A percentile compares a stretch with the other conserved stretches of the same genome.
phyloP scores from a whole-genome alignment of 345 rosid genomes.

The Draba incana region DNA sequence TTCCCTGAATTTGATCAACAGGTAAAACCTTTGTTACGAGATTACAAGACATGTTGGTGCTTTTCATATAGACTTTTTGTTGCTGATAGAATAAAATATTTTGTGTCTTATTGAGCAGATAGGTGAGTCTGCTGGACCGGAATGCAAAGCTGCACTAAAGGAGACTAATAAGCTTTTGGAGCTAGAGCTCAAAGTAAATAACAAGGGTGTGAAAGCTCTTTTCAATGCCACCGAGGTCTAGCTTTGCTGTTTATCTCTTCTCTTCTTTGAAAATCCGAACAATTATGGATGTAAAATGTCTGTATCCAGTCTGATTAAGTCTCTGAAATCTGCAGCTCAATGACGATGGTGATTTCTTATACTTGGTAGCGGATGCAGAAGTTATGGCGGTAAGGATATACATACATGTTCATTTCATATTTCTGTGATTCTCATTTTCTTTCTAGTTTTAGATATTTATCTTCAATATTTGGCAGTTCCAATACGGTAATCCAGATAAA shows the following conservation, averaged over 20 bases:
- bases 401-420: background rate
- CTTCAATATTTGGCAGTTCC: slow-evolving; percentile 59
- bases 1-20: slow-evolving; percentile 82
- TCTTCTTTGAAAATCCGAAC: background rate
- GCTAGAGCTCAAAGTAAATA: slow-evolving; percentile 59
- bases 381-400: slow-evolving; percentile 60
- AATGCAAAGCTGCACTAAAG: slow-evolving; percentile 83
- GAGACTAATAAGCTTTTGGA: slow-evolving; percentile 76
- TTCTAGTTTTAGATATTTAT: slow-evolving; percentile 22
- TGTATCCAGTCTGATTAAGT: background rate
- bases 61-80: background rate
- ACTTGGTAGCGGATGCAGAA: slow-evolving; percentile 88
- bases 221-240: slow-evolving; percentile 82
- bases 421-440: slow-evolving; percentile 24
- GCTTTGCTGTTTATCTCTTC: slow-evolving; percentile 29
- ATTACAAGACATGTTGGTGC: background rate
- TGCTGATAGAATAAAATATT: slow-evolving; percentile 3
- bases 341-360: slow-evolving; percentile 86
- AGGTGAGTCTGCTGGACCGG: slow-evolving; percentile 86
- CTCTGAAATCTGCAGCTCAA: slow-evolving; percentile 62
- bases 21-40: slow-evolving; percentile 43
- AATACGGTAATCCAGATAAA: slow-evolving; percentile 88
- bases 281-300: background rate
- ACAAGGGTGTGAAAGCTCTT: slow-evolving; percentile 59
- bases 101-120: slow-evolving; percentile 49